A percentile compares a stretch with the other conserved stretches of the same genome.
These are phyloP conservation scores for Hirsutella thompsonii DNA, from an alignment of 2,329 filamentous ascomycete species.

Conservation along the genomic window DNA sequence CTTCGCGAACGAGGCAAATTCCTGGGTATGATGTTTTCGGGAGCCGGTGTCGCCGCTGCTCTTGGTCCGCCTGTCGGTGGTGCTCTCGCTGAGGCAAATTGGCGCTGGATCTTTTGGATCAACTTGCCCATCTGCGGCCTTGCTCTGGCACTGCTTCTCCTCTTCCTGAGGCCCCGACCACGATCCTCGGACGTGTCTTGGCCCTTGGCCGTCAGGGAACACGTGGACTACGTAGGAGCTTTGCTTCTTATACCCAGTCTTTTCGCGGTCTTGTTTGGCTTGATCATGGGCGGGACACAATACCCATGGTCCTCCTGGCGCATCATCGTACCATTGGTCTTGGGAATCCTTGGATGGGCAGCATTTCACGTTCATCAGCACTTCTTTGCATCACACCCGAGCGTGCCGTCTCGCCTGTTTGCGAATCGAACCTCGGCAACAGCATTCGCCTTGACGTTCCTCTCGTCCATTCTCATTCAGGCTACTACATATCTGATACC, in stretches of 20 bases:
- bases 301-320: not conserved
- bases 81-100: conserved; percentile 10
- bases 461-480: not conserved
- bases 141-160: conserved; percentile 7
- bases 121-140: conserved; percentile 22
- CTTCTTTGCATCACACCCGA: not conserved
- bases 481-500: not conserved
- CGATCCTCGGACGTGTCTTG: not conserved
- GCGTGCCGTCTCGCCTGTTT: not conserved
- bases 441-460: not conserved
- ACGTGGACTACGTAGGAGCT: not conserved
- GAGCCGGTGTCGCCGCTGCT: conserved; percentile 16
- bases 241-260: not conserved
- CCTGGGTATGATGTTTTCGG: conserved; percentile 15
- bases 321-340: not conserved
- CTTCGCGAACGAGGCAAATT: conserved; percentile 29
- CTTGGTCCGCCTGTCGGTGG: conserved; percentile 17
- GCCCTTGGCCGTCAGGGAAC: not conserved
- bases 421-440: not conserved
- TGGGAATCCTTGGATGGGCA: not conserved
- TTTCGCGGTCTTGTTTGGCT: not conserved
- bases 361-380: not conserved
- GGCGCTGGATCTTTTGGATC: conserved; percentile 30
- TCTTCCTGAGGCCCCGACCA: not conserved
- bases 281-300: not conserved